Conservation (phyloP, 202 grass and related monocot genomes). For the Schoenoplectus triqueter region DNA sequence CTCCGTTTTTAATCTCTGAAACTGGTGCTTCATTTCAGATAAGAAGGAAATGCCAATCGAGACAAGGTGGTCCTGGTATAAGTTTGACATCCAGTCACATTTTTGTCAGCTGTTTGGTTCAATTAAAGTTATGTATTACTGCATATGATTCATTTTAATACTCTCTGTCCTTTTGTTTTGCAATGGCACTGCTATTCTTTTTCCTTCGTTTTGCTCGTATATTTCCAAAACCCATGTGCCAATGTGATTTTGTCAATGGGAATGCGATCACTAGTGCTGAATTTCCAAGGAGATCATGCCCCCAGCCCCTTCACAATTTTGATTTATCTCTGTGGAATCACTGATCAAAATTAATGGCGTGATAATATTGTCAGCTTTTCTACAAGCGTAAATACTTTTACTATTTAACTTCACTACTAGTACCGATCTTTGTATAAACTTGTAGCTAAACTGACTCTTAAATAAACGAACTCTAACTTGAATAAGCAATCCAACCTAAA, state of each 20-base stretch:
- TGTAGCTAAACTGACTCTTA: neutral
- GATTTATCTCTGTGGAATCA: neutral
- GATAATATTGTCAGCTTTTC: neutral
- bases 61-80: constrained; percentile 15
- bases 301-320: neutral
- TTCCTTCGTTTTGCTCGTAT: neutral
- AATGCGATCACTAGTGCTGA: neutral
- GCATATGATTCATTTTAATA: neutral
- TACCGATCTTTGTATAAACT: no score
- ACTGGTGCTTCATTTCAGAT: neutral
- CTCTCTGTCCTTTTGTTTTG: neutral
- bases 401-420: no score
- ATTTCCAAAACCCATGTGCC: neutral
- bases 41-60: neutral
- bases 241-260: constrained; percentile 17
- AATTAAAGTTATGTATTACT: neutral
- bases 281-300: neutral
- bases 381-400: neutral
- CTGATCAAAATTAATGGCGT: neutral
- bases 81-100: neutral
- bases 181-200: neutral
- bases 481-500: neutral
- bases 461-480: neutral
- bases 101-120: neutral
- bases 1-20: neutral